Evolutionary conservation across 2,329 filamentous ascomycete genomes (phyloP), one percentile per base, ranked within the genome.

Genomic region (Escovopsis sp.): DNA sequence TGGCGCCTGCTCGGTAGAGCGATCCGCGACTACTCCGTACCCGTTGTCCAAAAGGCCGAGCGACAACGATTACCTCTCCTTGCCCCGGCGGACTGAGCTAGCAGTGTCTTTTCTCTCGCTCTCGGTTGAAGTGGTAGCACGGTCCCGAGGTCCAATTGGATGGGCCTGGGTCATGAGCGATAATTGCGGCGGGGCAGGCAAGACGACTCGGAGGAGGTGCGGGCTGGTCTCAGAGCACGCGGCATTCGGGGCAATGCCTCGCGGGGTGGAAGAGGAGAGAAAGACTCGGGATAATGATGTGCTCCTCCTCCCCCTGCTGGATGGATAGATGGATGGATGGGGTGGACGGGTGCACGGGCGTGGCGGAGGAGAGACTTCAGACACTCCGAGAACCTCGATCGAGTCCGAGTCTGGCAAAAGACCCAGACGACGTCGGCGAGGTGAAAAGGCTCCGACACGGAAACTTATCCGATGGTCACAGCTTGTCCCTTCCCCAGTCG

Each of bases 231-330:
- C 30, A 15, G 26, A 18, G 33, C 42, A 39, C 33, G 43, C 37
- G 33, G 35, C 28, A 23, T 46, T 48, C 46, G 46, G 46, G 46
- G 28, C 44, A 48, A 46, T 44, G 41, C 3, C 32, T 37, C 44
- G 46, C 46, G 46, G 45, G 42, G 39, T 12, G 3, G 32, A 32
- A 12, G 38, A 37, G 18, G 18, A 23, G 18, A 11, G 4, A 15
- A 12, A 19, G 23, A 23, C 15, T 37, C 35, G 35, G 45, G 40
- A n/a, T 43, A 38, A 18, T 52, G 51, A 33, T 59, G 55, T n/a
- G 51, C 48, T 6, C 8, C 28, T 32, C 8, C 28, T 6, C 8
- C 28, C 3, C 6, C 28, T 30, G 28, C 28, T 30, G 28, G 6
- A 15, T 23, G 23, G 23, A 23, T 23, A 3, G 23, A 23, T 23